Evolutionary conservation across 257 asterid species (phyloP), one percentile per base, ranked within the genome.

Genomic region (Nicotiana attenuata): DNA sequence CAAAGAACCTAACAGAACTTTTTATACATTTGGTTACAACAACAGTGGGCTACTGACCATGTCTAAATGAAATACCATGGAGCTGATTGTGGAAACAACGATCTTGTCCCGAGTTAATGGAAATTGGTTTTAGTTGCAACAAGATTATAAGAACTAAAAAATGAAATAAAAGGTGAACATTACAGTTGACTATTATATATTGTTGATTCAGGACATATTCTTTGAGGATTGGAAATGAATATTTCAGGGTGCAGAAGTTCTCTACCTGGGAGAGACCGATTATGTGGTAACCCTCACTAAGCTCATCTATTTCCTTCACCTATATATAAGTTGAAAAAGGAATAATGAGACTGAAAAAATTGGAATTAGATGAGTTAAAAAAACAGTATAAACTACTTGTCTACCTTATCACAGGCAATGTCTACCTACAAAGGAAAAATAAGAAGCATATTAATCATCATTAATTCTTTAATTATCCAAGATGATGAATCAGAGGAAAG

Each of bases 201-300:
- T 38, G 16, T 28, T 7, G 24, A 15, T 16, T 17, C 8, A 3
- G 52, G 5, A 16, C 14, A 65, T 63, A 7, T 53, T 45, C 33
- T 13, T 41, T 33, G 66, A 19, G 77, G 31, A 45, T 20, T 15
- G 73, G 29, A 14, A 14, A 14, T 65, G 22, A 65, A 65, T 29
- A 29, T 29, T 24, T 3, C 28, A 35, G 10, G 52, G 38, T 53
- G 45, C 4, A 69, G 53, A 76, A 38, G 19, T 28, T 69, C 63
- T 52, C 86, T 83, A 94, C 98, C 97, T 94, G 98, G 50, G 98
- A 94, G 69, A 94, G 89, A 65, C 97, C 96, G 3, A 94, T 50
- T 19, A 94, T 87, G 90, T 90, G 89, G 92, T 89, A 94, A 71
- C 98, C 98, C 17, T 87, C 89, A 33, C 87, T 86, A 57, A 94